Evolutionary conservation across 306 rosid genomes (phyloP), one percentile per base, ranked within the genome.

Genomic region (Lathyrus sativus): DNA sequence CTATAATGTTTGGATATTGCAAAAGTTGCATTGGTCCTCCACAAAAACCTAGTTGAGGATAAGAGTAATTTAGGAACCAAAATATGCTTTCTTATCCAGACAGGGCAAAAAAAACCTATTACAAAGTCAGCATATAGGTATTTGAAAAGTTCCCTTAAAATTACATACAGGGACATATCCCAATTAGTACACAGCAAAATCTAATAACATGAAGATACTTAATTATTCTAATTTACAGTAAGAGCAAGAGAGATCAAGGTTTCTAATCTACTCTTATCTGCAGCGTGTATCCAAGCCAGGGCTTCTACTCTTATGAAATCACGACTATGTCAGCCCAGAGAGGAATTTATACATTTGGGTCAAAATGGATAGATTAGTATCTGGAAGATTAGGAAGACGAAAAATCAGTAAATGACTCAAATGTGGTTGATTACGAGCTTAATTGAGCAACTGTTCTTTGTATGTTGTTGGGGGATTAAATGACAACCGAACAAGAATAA

Each of bases 1-100:
- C 72, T 85, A 75, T 93, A 93, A 83, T 90, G 99, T 79, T 84
- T 88, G 61, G 99, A 93, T 80, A 93, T 93, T 7, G 97, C 97
- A 76, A 88, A 90, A 38, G 95, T 90, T 48, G 80, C 96, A 88
- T 88, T 93, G 73, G 88, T 87, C 85, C 99, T 86, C 99, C 99
- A 93, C 87, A 93, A 75, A 80, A 93, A 93, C 87, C 99, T 93
- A 79, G 18, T 75, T 43, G 12, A 64, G 48, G 35, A 37, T 33
- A 49, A 74, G 55, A 53, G 17, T 35, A 18, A 22, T 53, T 71
- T 46, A 63, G 65, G 69, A 6, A 35, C 48, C 67, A 53, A 70
- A 70, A 56, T 22, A 24, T 6, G 41, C 0, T 15, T 41, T 49
- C 56, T 66, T 66, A 11, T 43, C 39, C 56, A 56, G 64, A 33